phyloP scores from a whole-genome alignment of 2,329 filamentous ascomycete genomes.

The Catunica adiposa region DNA sequence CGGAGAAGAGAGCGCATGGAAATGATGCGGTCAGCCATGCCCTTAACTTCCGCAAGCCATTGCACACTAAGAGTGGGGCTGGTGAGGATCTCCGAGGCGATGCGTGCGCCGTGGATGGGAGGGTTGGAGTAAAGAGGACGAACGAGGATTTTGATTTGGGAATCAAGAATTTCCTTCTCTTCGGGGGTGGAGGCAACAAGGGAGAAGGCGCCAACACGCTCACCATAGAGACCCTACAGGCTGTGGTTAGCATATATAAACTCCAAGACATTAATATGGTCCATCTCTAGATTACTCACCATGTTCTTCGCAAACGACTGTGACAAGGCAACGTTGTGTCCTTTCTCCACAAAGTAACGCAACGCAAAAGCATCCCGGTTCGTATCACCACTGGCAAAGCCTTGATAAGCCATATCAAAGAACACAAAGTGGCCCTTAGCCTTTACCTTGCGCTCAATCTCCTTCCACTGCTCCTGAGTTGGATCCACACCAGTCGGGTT shows the following conservation, averaged over 20 bases:
- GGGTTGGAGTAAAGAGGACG: conserved; percentile 97
- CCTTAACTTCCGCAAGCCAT: conserved; percentile 94
- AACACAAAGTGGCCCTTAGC: conserved; percentile 78
- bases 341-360: conserved; percentile 82
- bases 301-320: conserved; percentile 99
- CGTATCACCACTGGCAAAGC: conserved; percentile 84
- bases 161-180: conserved; percentile 91
- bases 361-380: conserved; percentile 87
- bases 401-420: conserved; percentile 99
- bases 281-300: conserved; percentile 33
- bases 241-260: neutral
- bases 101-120: conserved; percentile 85
- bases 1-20: conserved; percentile 90
- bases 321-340: conserved; percentile 72
- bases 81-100: conserved; percentile 84
- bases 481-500: conserved; percentile 97
- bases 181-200: conserved; percentile 69
- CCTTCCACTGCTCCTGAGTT: conserved; percentile 76
- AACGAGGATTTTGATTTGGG: conserved; percentile 95
- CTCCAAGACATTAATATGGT: neutral
- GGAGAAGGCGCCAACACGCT: conserved; percentile 94
- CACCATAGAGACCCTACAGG: conserved; percentile 80
- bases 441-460: conserved; percentile 79
- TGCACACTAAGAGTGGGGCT: conserved; percentile 71
- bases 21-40: conserved; percentile 98